Base-by-base conservation (phyloP, 2,329 filamentous ascomycete species). In the Byssothecium circinans region DNA sequence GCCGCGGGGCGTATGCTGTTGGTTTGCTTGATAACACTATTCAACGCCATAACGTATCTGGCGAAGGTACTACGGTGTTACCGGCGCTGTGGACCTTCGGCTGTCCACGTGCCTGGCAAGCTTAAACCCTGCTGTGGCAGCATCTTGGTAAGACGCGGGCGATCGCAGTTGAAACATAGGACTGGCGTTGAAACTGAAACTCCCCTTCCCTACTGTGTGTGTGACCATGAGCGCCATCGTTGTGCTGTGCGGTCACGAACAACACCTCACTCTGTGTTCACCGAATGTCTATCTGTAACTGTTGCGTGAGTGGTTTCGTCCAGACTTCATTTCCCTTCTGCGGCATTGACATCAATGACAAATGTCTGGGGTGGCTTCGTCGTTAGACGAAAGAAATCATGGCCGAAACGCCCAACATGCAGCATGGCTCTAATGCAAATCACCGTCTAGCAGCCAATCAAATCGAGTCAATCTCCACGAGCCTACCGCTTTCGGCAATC, bases 61-160 rank as follows among this genome's bases (percentile, higher is more conserved):
- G 23, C 5, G 23, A 25, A 25, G 23, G 10, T 6, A 25, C 23
- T 25, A 25, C 23, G 23, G 23, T 32, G 14, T 12, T 41, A 47
- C 49, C 49, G 48, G 38, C 46, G 35, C 29, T 19, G 20, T 27
- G 50, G 51, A 45, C 40, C 29, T 32, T 32, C 29, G 29, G 29
- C 29, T 45, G 47, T 25, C 45, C 58, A 61, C 58, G 58, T 61
- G 58, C 51, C 12, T 19, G 20, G 41, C 50, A 52, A 50, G 57
- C 41, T 43, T 47, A 19, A 53, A 46, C 52, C 54, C 48, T 60
- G 56, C 49, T 23, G n/a, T 23, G 35, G 23, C 40, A 37, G 34
- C 41, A 4, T 11, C 46, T 45, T 25, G 39, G 48, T 56, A 45
- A 56, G 50, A 48, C 55, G 43, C 45, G n/a, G 23, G 41, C 52